Percentiles rank a stretch among this genome's conserved stretches.
phyloP scores from a whole-genome alignment of 2,329 filamentous ascomycete genomes.

The Gaeumannomyces tritici region DNA sequence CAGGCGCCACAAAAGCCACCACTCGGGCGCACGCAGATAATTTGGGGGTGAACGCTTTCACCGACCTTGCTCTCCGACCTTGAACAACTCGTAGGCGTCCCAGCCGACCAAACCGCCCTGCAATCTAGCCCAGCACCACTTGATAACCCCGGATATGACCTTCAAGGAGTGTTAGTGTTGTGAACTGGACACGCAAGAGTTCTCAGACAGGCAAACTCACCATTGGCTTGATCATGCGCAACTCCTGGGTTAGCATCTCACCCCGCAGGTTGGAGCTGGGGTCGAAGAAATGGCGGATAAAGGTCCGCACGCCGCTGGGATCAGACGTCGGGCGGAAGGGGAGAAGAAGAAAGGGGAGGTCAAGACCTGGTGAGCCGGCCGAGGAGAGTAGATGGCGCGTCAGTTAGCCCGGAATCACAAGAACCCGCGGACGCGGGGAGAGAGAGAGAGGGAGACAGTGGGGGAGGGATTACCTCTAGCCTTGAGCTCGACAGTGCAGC shows the following conservation, averaged over 20 bases:
- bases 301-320: constrained; percentile 82
- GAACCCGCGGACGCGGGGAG: constrained; percentile 5
- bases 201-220: constrained; percentile 38
- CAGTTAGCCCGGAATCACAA: constrained; percentile 12
- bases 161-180: constrained; percentile 27
- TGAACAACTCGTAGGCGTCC: constrained; percentile 96
- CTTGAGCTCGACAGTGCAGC: constrained; percentile 87
- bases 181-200: background rate
- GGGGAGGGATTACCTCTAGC: constrained; percentile 60
- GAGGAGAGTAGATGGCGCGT: background rate
- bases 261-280: constrained; percentile 54
- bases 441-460: background rate
- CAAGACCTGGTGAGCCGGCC: constrained; percentile 53
- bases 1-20: background rate
- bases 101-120: constrained; percentile 88
- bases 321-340: constrained; percentile 92
- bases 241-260: constrained; percentile 67
- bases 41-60: background rate
- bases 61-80: constrained; percentile 82
- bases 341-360: constrained; percentile 84
- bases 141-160: constrained; percentile 88
- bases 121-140: constrained; percentile 97
- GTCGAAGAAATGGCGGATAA: constrained; percentile 88
- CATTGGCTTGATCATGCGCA: constrained; percentile 89
- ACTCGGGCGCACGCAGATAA: background rate